Percentiles rank a stretch among this genome's conserved stretches.
phyloP scores from a whole-genome alignment of 2,329 filamentous ascomycete genomes.

The Ophiostoma himal-ulmi region DNA sequence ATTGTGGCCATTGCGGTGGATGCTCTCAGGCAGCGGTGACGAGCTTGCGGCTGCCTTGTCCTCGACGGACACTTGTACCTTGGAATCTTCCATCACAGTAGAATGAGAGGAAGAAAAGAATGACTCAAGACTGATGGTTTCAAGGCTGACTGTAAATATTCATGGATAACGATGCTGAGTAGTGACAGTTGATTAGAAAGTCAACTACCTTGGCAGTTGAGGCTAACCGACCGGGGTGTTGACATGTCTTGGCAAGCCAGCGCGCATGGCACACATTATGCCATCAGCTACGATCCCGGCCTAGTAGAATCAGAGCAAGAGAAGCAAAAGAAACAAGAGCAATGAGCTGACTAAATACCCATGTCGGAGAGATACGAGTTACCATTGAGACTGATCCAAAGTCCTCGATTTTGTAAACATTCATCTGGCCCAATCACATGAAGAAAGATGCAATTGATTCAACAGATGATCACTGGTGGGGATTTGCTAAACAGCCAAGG shows the following conservation, averaged over 20 bases:
- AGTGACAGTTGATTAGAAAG: background rate
- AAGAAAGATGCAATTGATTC: no score
- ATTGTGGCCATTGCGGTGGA: conserved; percentile 3
- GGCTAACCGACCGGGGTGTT: background rate
- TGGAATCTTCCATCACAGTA: background rate
- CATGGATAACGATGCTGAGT: background rate
- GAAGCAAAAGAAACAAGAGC: background rate
- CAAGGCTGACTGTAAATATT: no score
- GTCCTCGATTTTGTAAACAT: no score
- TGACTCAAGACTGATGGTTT: no score
- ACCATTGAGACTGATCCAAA: background rate
- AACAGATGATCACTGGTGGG: no score
- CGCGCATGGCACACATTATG: background rate
- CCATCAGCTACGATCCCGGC: background rate
- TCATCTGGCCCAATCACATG: no score
- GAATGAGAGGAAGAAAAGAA: background rate
- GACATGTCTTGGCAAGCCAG: background rate
- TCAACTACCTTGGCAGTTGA: background rate
- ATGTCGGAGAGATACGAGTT: background rate
- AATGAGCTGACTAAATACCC: background rate
- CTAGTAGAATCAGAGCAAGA: background rate
- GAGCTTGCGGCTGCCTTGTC: background rate
- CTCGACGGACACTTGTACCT: background rate
- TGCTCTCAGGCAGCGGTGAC: background rate
- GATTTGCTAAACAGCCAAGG: no score